Conservation (phyloP, 2,329 filamentous ascomycete species). For the Claviceps lovelessii region DNA sequence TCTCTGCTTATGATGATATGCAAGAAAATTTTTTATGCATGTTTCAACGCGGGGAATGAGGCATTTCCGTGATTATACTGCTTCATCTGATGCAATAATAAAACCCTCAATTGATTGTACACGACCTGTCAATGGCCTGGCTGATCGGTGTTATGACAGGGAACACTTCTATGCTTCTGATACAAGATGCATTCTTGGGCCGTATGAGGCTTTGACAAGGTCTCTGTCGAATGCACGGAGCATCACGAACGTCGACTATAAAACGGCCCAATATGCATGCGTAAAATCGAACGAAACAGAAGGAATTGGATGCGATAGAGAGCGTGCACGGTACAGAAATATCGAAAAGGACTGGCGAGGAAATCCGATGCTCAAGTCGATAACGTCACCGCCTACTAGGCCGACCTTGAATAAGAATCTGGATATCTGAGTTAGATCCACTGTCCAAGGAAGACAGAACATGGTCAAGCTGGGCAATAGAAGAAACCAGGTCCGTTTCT, state of each 20-base stretch:
- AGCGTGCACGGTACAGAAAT: too few relatives aligned
- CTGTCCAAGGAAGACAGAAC: too few relatives aligned
- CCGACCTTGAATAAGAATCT: neutral
- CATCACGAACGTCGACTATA: neutral
- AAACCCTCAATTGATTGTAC: neutral
- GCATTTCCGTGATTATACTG: conserved; percentile 18
- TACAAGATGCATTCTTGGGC: neutral
- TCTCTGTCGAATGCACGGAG: neutral
- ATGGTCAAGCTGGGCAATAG: too few relatives aligned
- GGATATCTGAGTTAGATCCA: too few relatives aligned
- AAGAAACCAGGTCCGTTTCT: too few relatives aligned
- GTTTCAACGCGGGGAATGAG: conserved; percentile 28
- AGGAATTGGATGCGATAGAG: too few relatives aligned
- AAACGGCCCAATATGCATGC: neutral
- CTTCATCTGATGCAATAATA: conserved; percentile 1
- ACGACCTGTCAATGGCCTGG: neutral
- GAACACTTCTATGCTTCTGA: neutral
- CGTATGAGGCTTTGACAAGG: neutral
- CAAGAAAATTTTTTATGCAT: neutral
- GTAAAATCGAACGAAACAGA: neutral
- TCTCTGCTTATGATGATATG: conserved; percentile 8
- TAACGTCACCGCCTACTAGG: too few relatives aligned
- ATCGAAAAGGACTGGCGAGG: too few relatives aligned
- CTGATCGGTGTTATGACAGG: neutral
- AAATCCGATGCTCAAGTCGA: too few relatives aligned